Percentiles rank a stretch among this genome's conserved stretches.
These are phyloP conservation scores for Cryphonectria radicalis DNA, from an alignment of 2,329 filamentous ascomycete genomes.

Conservation along the genomic window DNA sequence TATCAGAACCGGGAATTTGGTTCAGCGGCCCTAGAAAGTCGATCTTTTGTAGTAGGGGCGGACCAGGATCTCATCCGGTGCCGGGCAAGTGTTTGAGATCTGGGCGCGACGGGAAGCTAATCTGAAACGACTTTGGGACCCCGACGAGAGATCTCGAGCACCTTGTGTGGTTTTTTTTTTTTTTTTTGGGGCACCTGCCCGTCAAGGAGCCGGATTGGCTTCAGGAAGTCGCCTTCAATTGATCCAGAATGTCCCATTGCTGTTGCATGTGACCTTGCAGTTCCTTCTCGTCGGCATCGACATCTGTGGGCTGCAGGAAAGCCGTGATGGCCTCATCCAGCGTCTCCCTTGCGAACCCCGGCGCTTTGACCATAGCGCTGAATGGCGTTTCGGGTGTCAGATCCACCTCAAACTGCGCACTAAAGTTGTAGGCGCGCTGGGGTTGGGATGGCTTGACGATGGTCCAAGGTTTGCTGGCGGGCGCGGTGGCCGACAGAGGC, in stretches of 20 bases:
- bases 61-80: not conserved
- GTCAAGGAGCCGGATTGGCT: conserved; percentile 36
- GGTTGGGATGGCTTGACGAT: conserved; percentile 82
- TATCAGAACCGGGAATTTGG: not conserved
- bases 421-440: conserved; percentile 67
- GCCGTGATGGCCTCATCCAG: conserved; percentile 56
- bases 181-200: conserved; percentile 30
- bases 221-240: conserved; percentile 27
- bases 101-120: conserved; percentile 14
- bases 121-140: conserved; percentile 25
- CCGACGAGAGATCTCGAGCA: conserved; percentile 15
- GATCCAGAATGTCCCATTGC: conserved; percentile 45
- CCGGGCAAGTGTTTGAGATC: conserved; percentile 2
- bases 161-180: not conserved
- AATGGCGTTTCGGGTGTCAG: conserved; percentile 48
- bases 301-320: conserved; percentile 44
- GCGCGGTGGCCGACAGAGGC: conserved; percentile 51
- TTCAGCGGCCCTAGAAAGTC: not conserved
- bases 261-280: conserved; percentile 43
- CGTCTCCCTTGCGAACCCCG: conserved; percentile 51
- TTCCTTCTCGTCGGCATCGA: conserved; percentile 42
- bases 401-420: conserved; percentile 61
- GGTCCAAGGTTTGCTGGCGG: conserved; percentile 55
- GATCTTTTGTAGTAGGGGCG: not conserved
- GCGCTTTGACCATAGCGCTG: conserved; percentile 48